Percentiles rank a stretch among this genome's conserved stretches.
These are phyloP conservation scores for Russula dissimulans DNA, from an alignment of 768 basidiomycete species.

Conservation along the genomic window DNA sequence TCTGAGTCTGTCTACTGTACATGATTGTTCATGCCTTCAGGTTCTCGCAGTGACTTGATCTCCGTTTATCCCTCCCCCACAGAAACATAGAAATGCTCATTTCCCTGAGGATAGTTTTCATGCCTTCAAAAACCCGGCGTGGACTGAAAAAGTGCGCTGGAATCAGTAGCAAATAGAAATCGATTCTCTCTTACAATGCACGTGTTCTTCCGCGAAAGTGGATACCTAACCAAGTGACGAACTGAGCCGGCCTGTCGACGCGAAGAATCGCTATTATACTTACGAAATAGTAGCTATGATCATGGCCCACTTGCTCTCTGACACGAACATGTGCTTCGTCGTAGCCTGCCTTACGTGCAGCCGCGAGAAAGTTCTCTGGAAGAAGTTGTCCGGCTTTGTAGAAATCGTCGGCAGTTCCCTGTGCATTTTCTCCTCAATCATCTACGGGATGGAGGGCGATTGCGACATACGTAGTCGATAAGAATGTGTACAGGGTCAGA, in stretches of 20 bases:
- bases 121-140: slow-evolving; percentile 80
- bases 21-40: slow-evolving; percentile 5
- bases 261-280: slow-evolving; percentile 10
- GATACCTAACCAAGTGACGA: slow-evolving; percentile 49
- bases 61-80: not conserved
- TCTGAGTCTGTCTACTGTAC: not conserved
- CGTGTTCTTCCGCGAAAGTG: slow-evolving; percentile 82
- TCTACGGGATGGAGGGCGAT: not conserved
- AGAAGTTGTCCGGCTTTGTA: slow-evolving; percentile 80
- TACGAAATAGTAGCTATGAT: slow-evolving; percentile 87
- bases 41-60: slow-evolving; percentile 7
- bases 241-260: not conserved
- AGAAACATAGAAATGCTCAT: not conserved
- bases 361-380: slow-evolving; percentile 80
- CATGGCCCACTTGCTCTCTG: slow-evolving; percentile 73
- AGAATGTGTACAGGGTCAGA: slow-evolving; percentile 67
- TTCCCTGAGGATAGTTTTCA: slow-evolving; percentile 25
- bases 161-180: slow-evolving; percentile 19
- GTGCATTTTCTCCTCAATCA: not conserved
- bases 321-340: slow-evolving; percentile 71
- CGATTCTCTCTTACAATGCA: slow-evolving; percentile 50
- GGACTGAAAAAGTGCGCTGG: slow-evolving; percentile 43
- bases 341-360: slow-evolving; percentile 64
- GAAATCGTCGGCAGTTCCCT: slow-evolving; percentile 80
- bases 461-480: slow-evolving; percentile 66